Percentiles rank a stretch among this genome's conserved stretches.
These are phyloP conservation scores for Byssoonygena ceratinophila DNA, from an alignment of 2,329 filamentous ascomycete genomes.

Conservation along the genomic window DNA sequence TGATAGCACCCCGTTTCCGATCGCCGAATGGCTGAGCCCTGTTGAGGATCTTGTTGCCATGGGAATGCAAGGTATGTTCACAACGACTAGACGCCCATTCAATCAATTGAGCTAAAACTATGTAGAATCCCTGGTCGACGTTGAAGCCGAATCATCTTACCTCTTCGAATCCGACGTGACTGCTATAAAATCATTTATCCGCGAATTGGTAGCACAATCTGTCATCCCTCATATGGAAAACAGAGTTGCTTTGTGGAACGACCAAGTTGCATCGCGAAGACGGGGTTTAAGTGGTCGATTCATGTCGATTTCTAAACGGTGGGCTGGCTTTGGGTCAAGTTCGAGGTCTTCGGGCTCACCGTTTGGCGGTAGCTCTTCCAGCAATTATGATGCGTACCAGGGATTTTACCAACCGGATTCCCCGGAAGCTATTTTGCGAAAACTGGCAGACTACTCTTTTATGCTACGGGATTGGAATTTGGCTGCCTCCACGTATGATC, in stretches of 20 bases:
- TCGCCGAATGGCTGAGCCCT: slow-evolving; percentile 81
- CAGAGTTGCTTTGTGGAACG: slow-evolving; percentile 84
- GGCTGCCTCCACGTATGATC: slow-evolving; percentile 81
- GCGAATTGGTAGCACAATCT: slow-evolving; percentile 91
- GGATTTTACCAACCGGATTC: slow-evolving; percentile 78
- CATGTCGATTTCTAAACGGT: slow-evolving; percentile 84
- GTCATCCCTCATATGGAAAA: slow-evolving; percentile 95
- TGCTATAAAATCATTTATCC: slow-evolving; percentile 76
- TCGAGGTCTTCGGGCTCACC: slow-evolving; percentile 50
- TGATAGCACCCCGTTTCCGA: slow-evolving; percentile 70
- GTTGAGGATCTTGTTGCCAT: slow-evolving; percentile 72
- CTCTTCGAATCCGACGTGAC: slow-evolving; percentile 89
- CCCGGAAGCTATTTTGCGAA: slow-evolving; percentile 83
- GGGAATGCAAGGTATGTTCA: slow-evolving; percentile 46
- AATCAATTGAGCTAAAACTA: slow-evolving; percentile 10
- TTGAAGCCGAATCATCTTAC: slow-evolving; percentile 36
- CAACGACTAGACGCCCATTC: not conserved
- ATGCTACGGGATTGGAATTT: slow-evolving; percentile 96
- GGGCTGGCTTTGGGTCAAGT: slow-evolving; percentile 65
- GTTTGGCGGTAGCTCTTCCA: slow-evolving; percentile 34
- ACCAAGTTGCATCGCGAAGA: slow-evolving; percentile 83
- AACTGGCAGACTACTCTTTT: slow-evolving; percentile 87
- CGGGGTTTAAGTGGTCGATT: slow-evolving; percentile 86
- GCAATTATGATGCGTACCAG: slow-evolving; percentile 64
- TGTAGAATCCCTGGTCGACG: slow-evolving; percentile 16